Evolutionary conservation across 2,329 filamentous ascomycete genomes (phyloP).

Genomic region (Penicillium sp.): DNA sequence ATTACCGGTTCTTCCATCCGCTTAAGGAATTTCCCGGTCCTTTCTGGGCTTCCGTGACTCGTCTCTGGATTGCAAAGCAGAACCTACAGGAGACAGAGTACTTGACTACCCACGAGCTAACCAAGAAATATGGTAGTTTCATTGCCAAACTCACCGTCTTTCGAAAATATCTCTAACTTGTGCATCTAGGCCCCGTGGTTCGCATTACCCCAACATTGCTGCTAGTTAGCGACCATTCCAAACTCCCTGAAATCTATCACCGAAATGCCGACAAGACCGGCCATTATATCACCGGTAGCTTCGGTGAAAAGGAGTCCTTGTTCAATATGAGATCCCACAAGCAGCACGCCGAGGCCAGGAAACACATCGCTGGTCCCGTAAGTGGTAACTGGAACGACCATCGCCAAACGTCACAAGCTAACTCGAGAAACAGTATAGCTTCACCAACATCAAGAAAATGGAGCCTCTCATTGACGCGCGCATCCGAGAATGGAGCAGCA

Average conservation of each 20-base stretch:
- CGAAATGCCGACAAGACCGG: constrained; percentile 57
- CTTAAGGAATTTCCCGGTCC: constrained; percentile 54
- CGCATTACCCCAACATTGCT: constrained; percentile 55
- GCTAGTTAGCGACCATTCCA: constrained; percentile 52
- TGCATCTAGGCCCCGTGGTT: constrained; percentile 49
- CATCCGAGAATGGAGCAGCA: constrained; percentile 51
- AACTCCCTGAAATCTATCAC: constrained; percentile 57
- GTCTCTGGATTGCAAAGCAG: constrained; percentile 55
- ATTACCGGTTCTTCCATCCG: constrained; percentile 52
- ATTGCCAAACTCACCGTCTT: neutral
- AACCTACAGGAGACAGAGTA: constrained; percentile 50
- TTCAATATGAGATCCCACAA: constrained; percentile 58
- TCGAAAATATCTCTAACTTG: neutral
- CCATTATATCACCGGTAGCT: constrained; percentile 59
- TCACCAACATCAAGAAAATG: constrained; percentile 58
- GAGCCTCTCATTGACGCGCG: constrained; percentile 55
- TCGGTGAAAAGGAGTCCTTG: constrained; percentile 55
- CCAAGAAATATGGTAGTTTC: constrained; percentile 49
- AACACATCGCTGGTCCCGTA: constrained; percentile 53
- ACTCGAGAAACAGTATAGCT: constrained; percentile 44
- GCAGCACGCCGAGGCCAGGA: constrained; percentile 53
- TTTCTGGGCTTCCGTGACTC: constrained; percentile 55
- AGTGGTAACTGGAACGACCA: constrained; percentile 1
- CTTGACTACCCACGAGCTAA: constrained; percentile 41
- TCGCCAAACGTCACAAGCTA: neutral